phyloP scores from a whole-genome alignment of 768 basidiomycete species.

The Cantharellus anzutake region DNA sequence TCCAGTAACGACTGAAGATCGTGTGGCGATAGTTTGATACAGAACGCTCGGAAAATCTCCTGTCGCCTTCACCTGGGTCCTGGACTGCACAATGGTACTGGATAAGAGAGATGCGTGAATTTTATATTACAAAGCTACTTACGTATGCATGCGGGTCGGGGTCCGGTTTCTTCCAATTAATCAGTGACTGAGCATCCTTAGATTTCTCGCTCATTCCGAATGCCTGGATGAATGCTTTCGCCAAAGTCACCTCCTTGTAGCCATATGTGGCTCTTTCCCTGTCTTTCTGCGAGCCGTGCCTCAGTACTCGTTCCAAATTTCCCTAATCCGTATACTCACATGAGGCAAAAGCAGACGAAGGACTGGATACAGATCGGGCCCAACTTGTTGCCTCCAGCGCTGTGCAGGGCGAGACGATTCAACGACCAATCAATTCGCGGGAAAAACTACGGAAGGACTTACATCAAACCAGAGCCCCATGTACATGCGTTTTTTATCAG shows the following conservation, averaged over 20 bases:
- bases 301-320: neutral
- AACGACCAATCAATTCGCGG: conserved; percentile 6
- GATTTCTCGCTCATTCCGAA: conserved; percentile 68
- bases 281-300: conserved; percentile 54
- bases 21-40: conserved; percentile 69
- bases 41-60: conserved; percentile 82
- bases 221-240: conserved; percentile 79
- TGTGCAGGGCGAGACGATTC: conserved; percentile 23
- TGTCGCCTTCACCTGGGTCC: conserved; percentile 37
- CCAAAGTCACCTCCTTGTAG: conserved; percentile 85
- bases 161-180: conserved; percentile 75
- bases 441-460: conserved; percentile 3
- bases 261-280: conserved; percentile 83
- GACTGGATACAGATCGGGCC: conserved; percentile 76
- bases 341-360: conserved; percentile 82
- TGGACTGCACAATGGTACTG: neutral
- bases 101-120: neutral
- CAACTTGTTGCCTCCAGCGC: conserved; percentile 65
- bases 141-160: conserved; percentile 41
- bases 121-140: conserved; percentile 13
- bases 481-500: conserved; percentile 2
- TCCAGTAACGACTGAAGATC: conserved; percentile 61
- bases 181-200: conserved; percentile 59
- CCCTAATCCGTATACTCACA: conserved; percentile 22
- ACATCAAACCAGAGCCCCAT: conserved; percentile 56